These are phyloP conservation scores for Bolboschoenoplectus hybrid DNA, from an alignment of 202 grass and related monocot species.

Conservation along the genomic window DNA sequence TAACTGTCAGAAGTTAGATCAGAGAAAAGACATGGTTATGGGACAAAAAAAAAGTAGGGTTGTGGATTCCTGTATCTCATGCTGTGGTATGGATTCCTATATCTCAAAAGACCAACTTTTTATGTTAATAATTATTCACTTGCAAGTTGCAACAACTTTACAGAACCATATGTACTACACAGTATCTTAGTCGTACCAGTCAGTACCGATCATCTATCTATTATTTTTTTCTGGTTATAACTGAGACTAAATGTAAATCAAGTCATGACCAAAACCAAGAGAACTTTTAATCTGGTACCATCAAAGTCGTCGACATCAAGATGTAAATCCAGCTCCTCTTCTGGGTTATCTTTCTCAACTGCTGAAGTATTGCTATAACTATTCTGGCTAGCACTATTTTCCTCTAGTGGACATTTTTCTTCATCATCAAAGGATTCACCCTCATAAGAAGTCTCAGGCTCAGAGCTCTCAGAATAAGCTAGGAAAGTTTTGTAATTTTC, in stretches of 20 bases:
- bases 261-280: conserved; percentile 2
- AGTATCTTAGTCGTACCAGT: not conserved
- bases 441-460: conserved; percentile 49
- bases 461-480: conserved; percentile 54
- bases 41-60: not conserved
- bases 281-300: conserved; percentile 52
- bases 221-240: not conserved
- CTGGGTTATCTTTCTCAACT: conserved; percentile 50
- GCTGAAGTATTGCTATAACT: conserved; percentile 36
- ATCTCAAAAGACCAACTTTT: not conserved
- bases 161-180: not conserved
- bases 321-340: conserved; percentile 71
- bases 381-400: conserved; percentile 34
- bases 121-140: not conserved
- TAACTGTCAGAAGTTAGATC: conserved; percentile 16
- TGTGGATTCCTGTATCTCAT: not conserved
- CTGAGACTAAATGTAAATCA: not conserved
- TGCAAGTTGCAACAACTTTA: not conserved
- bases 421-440: conserved; percentile 50
- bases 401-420: conserved; percentile 31
- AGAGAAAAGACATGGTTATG: conserved; percentile 20
- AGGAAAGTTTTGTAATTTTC: conserved; percentile 46
- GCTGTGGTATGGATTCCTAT: not conserved
- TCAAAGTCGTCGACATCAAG: conserved; percentile 77
- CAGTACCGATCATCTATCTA: conserved; percentile 11